phyloP scores from a whole-genome alignment of 2,329 filamentous ascomycete genomes.

The Tolypocladium paradoxum region DNA sequence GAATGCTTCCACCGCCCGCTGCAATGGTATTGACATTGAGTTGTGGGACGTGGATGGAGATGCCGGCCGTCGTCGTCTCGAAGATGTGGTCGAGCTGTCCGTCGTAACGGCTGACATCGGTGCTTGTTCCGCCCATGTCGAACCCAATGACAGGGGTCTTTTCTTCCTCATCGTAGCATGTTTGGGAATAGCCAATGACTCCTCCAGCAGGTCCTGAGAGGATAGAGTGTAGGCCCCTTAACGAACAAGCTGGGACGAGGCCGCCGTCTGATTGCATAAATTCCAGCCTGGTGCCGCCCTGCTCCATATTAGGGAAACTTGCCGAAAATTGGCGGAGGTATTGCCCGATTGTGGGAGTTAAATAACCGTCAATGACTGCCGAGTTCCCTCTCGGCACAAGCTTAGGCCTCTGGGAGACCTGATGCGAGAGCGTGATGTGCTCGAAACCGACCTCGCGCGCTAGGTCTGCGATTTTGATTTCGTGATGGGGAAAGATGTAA shows the following conservation, averaged over 20 bases:
- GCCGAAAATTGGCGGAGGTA: conserved; percentile 25
- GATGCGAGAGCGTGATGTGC: conserved; percentile 25
- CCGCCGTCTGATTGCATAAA: conserved; percentile 58
- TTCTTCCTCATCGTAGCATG: conserved; percentile 57
- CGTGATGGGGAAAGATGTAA: conserved; percentile 51
- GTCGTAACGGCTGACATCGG: conserved; percentile 60
- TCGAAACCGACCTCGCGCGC: conserved; percentile 31
- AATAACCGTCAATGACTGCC: conserved; percentile 30
- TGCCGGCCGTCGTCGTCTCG: conserved; percentile 67
- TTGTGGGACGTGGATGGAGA: conserved; percentile 69
- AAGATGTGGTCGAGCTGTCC: conserved; percentile 39
- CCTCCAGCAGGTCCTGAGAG: conserved; percentile 65
- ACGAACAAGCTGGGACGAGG: conserved; percentile 44
- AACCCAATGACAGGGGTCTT: conserved; percentile 65
- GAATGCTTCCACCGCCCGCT: conserved; percentile 59
- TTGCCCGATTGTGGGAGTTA: conserved; percentile 26
- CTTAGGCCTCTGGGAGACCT: conserved; percentile 31
- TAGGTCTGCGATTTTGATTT: conserved; percentile 21
- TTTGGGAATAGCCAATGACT: conserved; percentile 65
- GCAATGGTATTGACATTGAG: conserved; percentile 76
- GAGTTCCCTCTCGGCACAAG: conserved; percentile 30
- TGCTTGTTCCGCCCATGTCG: conserved; percentile 60
- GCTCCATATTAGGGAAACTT: conserved; percentile 21
- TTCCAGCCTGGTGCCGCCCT: conserved; percentile 44
- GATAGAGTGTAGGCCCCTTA: conserved; percentile 59